Evolutionary conservation across 2,329 filamentous ascomycete genomes (phyloP), one percentile per base, ranked within the genome.

Genomic region (Acrocalymma vagum): DNA sequence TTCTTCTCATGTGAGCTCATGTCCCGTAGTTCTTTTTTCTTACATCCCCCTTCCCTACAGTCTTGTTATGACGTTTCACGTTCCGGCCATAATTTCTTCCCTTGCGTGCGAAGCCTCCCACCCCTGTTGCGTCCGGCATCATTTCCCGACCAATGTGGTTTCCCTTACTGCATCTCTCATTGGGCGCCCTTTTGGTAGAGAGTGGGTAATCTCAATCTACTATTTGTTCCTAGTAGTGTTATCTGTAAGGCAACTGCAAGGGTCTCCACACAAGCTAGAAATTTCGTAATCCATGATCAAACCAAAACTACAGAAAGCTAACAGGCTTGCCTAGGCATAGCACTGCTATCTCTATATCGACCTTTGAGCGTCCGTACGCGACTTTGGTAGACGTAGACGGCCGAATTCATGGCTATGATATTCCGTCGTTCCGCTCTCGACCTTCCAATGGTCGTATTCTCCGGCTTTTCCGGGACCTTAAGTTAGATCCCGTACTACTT

Each of bases 311-410:
- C 21, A 15, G 17, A 21, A 10, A n/a, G 39, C 49, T 59, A 39
- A 59, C 28, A 23, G 5, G 5, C n/a, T 26, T 20, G 2, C 20
- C n/a, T 23, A 68, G 64, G 64, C 62, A 68, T 33, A 64, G 57
- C 38, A 55, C 59, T 13, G 64, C 64, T 6, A 62, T 64, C 33
- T 50, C 54, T 4, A 58, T 65, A 26, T 51, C 62, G 3, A 59
- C 61, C 2, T 68, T 67, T 28, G 51, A 61, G 26, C 48, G 39
- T 5, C 62, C 64, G 1, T 68, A 68, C 39, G 47, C 61, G 6
- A 27, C 60, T 5, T 49, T 65, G 6, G 13, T 55, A 3, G 47
- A 57, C 22, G 28, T 38, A 8, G 47, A 23, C 15, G 60, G 62
- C 14, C 26, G 41, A 6, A 41, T 57, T 3, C 58, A 60, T 30